Base-by-base conservation (phyloP, 78 protist genomes). In the Acrasis kona region DNA sequence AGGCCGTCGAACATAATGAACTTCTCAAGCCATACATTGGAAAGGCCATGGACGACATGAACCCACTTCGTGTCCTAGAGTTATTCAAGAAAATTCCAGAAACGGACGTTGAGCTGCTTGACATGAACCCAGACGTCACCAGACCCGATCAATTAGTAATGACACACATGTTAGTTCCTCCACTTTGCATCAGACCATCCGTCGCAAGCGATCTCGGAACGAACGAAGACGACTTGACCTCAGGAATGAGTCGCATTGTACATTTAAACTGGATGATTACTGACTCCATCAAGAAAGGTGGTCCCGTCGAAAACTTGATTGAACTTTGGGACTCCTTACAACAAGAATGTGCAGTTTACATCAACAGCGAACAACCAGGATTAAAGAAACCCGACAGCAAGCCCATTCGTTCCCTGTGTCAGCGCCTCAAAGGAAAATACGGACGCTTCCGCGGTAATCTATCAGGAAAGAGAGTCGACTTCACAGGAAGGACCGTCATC, bases 391-490 rank as follows among this genome's bases (percentile, higher is more conserved):
- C 7, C 7, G 5, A 7, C 65, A 36, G 6, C 12, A 89, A 88
- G 79, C 85, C 96, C 28, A 76, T 86, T 34, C 85, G 99, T 5
- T 3, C 96, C 29, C 41, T 95, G 30, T 78, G 81, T 10, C 99
- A 96, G 84, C 86, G 99, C 12, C 87, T 98, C 64, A 98, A 97
- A 80, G 99, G 99, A 65, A 97, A 97, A 76, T 80, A 86, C 27
- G 99, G 99, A 3, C 88, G 99, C 36, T 92, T 94, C 82, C 89
- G 99, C 2, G 97, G 98, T 19, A 95, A 97, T 66, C 73, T 94
- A 29, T 84, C 93, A 5, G 99, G 99, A 39, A 98, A 98, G 84
- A 97, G 99, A 34, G 99, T 96, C 30, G 96, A 98, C 70, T 96
- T 96, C 77, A 89, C 96, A 4, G 94, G 95, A 2, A 91, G 99